A percentile compares a stretch with the other conserved stretches of the same genome.
These are phyloP conservation scores for Eucalyptus cloeziana DNA, from an alignment of 345 rosid genomes.

Conservation along the genomic window DNA sequence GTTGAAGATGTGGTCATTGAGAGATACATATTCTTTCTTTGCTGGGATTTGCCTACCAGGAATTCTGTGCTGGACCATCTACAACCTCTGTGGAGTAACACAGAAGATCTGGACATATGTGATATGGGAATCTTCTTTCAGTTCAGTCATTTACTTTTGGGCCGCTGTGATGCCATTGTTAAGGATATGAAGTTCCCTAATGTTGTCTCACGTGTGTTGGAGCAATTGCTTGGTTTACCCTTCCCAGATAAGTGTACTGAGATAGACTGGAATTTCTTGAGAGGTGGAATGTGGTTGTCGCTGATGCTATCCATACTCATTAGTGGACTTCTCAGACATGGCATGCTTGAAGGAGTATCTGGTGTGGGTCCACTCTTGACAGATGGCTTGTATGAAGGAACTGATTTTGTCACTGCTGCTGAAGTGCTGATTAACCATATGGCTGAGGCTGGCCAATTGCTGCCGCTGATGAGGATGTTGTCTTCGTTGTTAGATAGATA, in stretches of 20 bases:
- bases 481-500: conserved; percentile 52
- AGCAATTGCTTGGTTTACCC: conserved; percentile 22
- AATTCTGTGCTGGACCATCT: conserved; percentile 16
- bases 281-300: conserved; percentile 74
- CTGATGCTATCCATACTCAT: conserved; percentile 52
- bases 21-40: conserved; percentile 76
- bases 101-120: conserved; percentile 28
- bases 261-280: conserved; percentile 78
- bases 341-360: conserved; percentile 32
- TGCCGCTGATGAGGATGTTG: conserved; percentile 38
- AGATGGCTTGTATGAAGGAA: conserved; percentile 34
- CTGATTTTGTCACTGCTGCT: conserved; percentile 32
- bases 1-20: conserved; percentile 83
- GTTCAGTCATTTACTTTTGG: conserved; percentile 46
- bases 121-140: conserved; percentile 32
- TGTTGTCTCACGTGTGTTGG: conserved; percentile 34
- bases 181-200: conserved; percentile 23
- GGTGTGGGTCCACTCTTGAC: conserved; percentile 30
- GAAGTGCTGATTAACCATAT: conserved; percentile 42
- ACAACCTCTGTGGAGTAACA: conserved; percentile 21
- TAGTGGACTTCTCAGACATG: conserved; percentile 43
- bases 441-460: conserved; percentile 35
- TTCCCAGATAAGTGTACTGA: conserved; percentile 33
- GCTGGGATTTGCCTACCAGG: conserved; percentile 60
- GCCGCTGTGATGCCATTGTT: conserved; percentile 23